A percentile compares a stretch with the other conserved stretches of the same genome.
Conservation (phyloP, 2,329 filamentous ascomycete genomes). For the Beauveria bassiana region DNA sequence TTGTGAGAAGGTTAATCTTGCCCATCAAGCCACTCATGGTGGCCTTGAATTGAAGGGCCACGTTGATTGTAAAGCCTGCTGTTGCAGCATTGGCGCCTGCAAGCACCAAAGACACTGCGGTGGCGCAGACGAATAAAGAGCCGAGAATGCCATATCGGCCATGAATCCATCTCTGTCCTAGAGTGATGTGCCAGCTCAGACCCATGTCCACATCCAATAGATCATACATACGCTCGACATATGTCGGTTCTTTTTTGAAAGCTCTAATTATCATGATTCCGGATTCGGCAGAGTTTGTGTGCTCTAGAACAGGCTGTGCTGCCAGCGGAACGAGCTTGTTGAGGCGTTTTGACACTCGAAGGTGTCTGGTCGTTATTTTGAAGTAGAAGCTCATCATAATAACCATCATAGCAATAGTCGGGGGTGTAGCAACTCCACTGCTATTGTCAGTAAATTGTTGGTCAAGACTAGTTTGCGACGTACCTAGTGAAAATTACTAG, state of each 20-base stretch:
- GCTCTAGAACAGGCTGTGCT: conserved; percentile 10
- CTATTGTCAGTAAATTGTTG: not conserved
- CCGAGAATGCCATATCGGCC: conserved; percentile 8
- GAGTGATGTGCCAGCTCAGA: conserved; percentile 4
- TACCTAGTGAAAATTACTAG: conserved; percentile 28
- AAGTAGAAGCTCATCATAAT: not conserved
- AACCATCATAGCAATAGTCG: not conserved
- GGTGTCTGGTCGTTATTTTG: not conserved
- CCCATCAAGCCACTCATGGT: conserved; percentile 2
- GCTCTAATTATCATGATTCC: conserved; percentile 12
- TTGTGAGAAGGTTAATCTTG: not conserved
- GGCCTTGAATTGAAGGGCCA: conserved; percentile 8
- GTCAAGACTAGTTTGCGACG: not conserved
- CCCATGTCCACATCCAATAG: not conserved
- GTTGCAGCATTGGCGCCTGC: not conserved
- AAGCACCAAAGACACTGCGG: conserved; percentile 1
- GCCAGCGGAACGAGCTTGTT: conserved; percentile 3
- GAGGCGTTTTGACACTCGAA: conserved; percentile 1
- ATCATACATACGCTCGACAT: conserved; percentile 9
- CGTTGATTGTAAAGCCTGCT: conserved; percentile 7
- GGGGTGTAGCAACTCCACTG: not conserved
- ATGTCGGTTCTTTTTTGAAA: not conserved
- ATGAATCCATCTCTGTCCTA: conserved; percentile 5
- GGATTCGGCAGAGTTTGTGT: conserved; percentile 1
- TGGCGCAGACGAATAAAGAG: conserved; percentile 4